Evolutionary conservation across 2,329 filamentous ascomycete species (phyloP), one percentile per base, ranked within the genome.

Genomic region (Huntiella decipiens): DNA sequence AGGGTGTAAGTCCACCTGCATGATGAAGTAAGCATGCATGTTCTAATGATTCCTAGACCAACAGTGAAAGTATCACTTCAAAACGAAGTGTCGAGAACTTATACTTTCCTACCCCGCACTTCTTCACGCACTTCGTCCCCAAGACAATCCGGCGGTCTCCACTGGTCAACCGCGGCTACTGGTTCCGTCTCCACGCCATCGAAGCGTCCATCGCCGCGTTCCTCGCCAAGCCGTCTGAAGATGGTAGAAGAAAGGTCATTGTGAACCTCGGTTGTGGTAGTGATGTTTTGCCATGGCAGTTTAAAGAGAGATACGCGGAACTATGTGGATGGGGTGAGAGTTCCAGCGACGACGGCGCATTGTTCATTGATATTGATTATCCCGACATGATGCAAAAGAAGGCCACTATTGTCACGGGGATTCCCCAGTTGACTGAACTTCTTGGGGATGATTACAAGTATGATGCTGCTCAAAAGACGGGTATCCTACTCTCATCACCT

Each of bases 31-130:
- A 15, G 31, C n/a, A 28, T 22, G 12, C 22, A 13, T 15, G 7
- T 28, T 35, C 42, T 15, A 41, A 17, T 10, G 38, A 44, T 5
- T n/a, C 43, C 32, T 49, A 82, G 74, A 95, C 86, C 48, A 94
- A 94, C 59, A 87, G 78, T 58, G 88, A 82, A 61, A 92, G 83
- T 56, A 94, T 94, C 53, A 79, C 87, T 12, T 94, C 86, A 11
- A 95, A 95, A 59, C 70, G 86, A 53, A 91, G 85, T 55, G 87
- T 95, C n/a, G 86, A 94, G 57, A 79, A 79, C 54, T 66, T 93
- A 11, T 95, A 95, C 60, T 79, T 82, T 56, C 55, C 74, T 51
- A 77, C 92, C 55, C 74, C 81, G 22, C 82, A 92, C 58, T 93
- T 83, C 64, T 88, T 91, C 54, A 79, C 82, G 40, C 79, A 84